Evolutionary conservation across 805 yeast genomes (phyloP).

Genomic region (Ogataea nakhonphanomensis): DNA sequence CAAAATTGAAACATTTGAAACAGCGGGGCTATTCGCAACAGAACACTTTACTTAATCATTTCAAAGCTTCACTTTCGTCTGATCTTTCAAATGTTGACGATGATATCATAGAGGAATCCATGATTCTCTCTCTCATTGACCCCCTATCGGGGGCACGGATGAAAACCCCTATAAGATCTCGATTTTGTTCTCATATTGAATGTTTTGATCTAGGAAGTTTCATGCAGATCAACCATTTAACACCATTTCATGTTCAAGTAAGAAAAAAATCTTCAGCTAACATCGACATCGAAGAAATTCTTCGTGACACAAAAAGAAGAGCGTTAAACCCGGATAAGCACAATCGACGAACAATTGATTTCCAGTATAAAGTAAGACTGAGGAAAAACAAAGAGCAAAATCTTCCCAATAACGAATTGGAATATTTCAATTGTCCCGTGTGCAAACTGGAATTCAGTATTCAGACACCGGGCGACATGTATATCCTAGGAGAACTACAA

Average conservation of each 20-base stretch:
- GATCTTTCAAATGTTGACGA: slow-evolving; percentile 19
- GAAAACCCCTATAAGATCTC: slow-evolving; percentile 30
- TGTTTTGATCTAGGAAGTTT: slow-evolving; percentile 35
- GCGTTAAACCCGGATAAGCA: slow-evolving; percentile 21
- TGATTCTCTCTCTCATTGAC: slow-evolving; percentile 31
- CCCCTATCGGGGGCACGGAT: slow-evolving; percentile 32
- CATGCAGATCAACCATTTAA: slow-evolving; percentile 26
- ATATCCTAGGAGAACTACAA: slow-evolving; percentile 30
- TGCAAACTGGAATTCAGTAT: slow-evolving; percentile 35
- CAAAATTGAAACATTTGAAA: background rate
- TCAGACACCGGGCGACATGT: slow-evolving; percentile 30
- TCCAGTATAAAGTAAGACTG: slow-evolving; percentile 21
- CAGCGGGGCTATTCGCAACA: background rate
- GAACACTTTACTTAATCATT: background rate
- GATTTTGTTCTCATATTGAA: slow-evolving; percentile 34
- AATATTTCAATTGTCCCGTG: slow-evolving; percentile 34
- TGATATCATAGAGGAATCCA: slow-evolving; percentile 28
- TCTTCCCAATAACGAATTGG: slow-evolving; percentile 26
- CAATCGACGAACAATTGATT: slow-evolving; percentile 22
- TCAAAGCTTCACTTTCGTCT: background rate
- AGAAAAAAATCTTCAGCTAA: slow-evolving; percentile 14
- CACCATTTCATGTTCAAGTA: slow-evolving; percentile 27
- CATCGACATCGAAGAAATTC: slow-evolving; percentile 20
- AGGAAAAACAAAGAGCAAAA: slow-evolving; percentile 18
- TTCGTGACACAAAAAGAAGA: slow-evolving; percentile 27